Conservation (phyloP, 2,329 filamentous ascomycete species). For the Ceratocystis smalleyi region DNA sequence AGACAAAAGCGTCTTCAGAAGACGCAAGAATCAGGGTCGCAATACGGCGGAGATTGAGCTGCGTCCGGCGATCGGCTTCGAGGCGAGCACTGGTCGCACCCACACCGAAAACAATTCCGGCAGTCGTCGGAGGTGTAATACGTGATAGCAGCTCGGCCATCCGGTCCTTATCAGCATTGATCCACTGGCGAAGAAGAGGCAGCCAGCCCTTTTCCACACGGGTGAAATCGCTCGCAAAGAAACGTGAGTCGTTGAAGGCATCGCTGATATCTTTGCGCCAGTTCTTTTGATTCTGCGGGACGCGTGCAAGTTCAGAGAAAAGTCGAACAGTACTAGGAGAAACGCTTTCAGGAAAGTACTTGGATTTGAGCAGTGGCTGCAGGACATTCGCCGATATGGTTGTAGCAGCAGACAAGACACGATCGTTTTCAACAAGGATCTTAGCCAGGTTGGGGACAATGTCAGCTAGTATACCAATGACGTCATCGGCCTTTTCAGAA, state of each 20-base stretch:
- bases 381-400: conserved; percentile 75
- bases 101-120: conserved; percentile 96
- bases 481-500: conserved; percentile 48
- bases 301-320: conserved; percentile 58
- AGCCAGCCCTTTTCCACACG: conserved; percentile 66
- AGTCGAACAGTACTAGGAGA: conserved; percentile 55
- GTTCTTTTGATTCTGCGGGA: conserved; percentile 66
- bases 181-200: conserved; percentile 69
- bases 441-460: conserved; percentile 69
- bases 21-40: conserved; percentile 65
- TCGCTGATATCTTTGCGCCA: conserved; percentile 91
- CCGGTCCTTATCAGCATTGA: conserved; percentile 71
- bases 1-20: conserved; percentile 62
- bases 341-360: conserved; percentile 74
- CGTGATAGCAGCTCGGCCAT: conserved; percentile 66
- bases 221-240: conserved; percentile 56
- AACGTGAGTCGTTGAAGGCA: conserved; percentile 76
- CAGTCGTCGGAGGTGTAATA: conserved; percentile 71
- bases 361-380: conserved; percentile 65
- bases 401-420: conserved; percentile 59
- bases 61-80: conserved; percentile 88
- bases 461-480: conserved; percentile 61
- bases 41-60: conserved; percentile 73
- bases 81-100: conserved; percentile 82
- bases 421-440: conserved; percentile 72